Evolutionary conservation across 768 basidiomycete species (phyloP).

Genomic region (Lactarius sp.): DNA sequence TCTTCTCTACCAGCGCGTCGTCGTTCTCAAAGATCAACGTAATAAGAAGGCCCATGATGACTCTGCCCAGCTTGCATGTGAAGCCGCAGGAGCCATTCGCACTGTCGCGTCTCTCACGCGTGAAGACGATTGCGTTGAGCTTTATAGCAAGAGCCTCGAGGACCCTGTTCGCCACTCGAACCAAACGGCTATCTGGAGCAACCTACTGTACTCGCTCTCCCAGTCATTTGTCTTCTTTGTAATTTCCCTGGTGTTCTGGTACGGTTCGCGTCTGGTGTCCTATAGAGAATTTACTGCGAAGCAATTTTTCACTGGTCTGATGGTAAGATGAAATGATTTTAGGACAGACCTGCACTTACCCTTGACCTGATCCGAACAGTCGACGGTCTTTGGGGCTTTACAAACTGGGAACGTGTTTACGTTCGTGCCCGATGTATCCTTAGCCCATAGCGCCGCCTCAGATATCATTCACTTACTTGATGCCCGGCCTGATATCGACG

Average conservation of each 20-base stretch:
- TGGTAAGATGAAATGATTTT: conserved; percentile 44
- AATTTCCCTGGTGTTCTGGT: conserved; percentile 81
- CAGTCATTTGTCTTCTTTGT: conserved; percentile 73
- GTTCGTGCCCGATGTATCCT: conserved; percentile 82
- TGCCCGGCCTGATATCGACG: conserved; percentile 66
- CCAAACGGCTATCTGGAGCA: conserved; percentile 55
- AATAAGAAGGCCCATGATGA: conserved; percentile 74
- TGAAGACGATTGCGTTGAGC: conserved; percentile 66
- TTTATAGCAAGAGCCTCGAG: conserved; percentile 67
- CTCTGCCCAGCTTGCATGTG: conserved; percentile 85
- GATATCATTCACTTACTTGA: conserved; percentile 73
- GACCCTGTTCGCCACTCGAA: conserved; percentile 62
- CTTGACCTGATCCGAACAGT: conserved; percentile 35
- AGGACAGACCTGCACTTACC: background rate
- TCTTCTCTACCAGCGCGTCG: conserved; percentile 50
- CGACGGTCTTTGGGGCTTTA: conserved; percentile 67
- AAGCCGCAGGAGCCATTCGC: conserved; percentile 82
- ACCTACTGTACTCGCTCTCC: conserved; percentile 60
- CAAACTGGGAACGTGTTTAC: conserved; percentile 80
- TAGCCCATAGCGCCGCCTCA: conserved; percentile 68
- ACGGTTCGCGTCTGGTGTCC: conserved; percentile 59
- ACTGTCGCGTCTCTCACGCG: conserved; percentile 86
- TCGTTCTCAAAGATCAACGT: conserved; percentile 77
- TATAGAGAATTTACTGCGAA: conserved; percentile 46
- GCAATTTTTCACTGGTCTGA: conserved; percentile 79